Base-by-base conservation (phyloP, 306 rosid genomes). In the Myrica gale region DNA sequence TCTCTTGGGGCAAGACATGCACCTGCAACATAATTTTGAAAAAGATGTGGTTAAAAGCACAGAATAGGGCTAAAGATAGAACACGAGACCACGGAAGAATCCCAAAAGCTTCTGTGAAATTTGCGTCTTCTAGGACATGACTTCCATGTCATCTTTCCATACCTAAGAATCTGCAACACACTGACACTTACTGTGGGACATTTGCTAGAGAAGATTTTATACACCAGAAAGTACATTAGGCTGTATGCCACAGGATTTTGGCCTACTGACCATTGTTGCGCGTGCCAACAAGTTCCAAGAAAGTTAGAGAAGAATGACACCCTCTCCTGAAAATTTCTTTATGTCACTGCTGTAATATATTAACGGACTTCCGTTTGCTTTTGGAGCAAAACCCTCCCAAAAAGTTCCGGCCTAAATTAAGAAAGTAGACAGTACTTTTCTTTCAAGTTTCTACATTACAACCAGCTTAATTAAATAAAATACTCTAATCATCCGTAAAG, bases 1-100 rank as follows among this genome's bases (percentile, higher is more conserved):
- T 90, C 78, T 90, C 91, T 53, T 90, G 97, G 47, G 99, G 99
- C 84, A 96, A 82, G 63, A 92, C 88, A 79, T 96, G 99, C 79
- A 96, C 94, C 99, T 96, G 80, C 84, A 75, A 2, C 69, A 65
- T 76, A 48, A 79, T 46, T 69, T 6, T 43, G 57, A 47, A 7
- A 26, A 26, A 48, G 32, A 42, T 3, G 20, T 32, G 74, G 16
- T 75, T 50, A 52, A 55, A 71, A 50, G 57, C 73, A 79, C 73
- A 81, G 82, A 81, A 74, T 62, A 84, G 84, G 79, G 15, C 47
- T 3, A 87, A 77, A 74, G 81, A 82, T 51, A 71, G 78, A 58
- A 19, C 72, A 75, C 50, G 43, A 79, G 69, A 73, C 58, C 76
- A 62, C 71, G 79, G 75, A 68, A 26, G 21, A 65, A 19, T 41